A percentile compares a stretch with the other conserved stretches of the same genome.
phyloP scores from a whole-genome alignment of 805 yeast genomes.

The Ogataea neopini region DNA sequence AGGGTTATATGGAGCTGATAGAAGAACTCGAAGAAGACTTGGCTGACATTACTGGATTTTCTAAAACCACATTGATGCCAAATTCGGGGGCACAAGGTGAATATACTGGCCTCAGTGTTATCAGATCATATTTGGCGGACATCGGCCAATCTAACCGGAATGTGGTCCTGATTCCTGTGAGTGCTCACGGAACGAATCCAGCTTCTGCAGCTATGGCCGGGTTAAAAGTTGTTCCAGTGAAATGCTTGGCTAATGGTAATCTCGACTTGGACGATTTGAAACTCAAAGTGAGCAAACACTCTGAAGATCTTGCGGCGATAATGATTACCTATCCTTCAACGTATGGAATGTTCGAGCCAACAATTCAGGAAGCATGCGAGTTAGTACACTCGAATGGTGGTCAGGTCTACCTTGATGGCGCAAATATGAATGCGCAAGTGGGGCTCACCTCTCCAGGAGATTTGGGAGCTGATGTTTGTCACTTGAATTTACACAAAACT shows the following conservation, averaged over 20 bases:
- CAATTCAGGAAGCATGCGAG: slow-evolving; percentile 82
- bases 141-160: slow-evolving; percentile 74
- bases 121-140: slow-evolving; percentile 70
- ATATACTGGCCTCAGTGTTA: slow-evolving; percentile 88
- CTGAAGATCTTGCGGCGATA: slow-evolving; percentile 75
- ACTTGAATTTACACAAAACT: slow-evolving; percentile 93
- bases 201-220: slow-evolving; percentile 99
- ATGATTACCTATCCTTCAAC: slow-evolving; percentile 99
- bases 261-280: slow-evolving; percentile 77
- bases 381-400: slow-evolving; percentile 86
- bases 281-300: slow-evolving; percentile 68
- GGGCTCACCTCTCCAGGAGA: slow-evolving; percentile 98
- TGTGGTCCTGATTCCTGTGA: slow-evolving; percentile 91
- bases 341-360: slow-evolving; percentile 94
- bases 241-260: slow-evolving; percentile 83
- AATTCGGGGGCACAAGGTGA: slow-evolving; percentile 99
- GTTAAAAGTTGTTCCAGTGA: slow-evolving; percentile 87
- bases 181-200: slow-evolving; percentile 98
- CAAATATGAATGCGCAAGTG: slow-evolving; percentile 99
- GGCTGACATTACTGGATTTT: slow-evolving; percentile 91
- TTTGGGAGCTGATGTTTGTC: slow-evolving; percentile 97
- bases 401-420: slow-evolving; percentile 97
- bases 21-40: slow-evolving; percentile 79
- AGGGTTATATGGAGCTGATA: slow-evolving; percentile 78
- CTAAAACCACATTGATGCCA: slow-evolving; percentile 89